phyloP scores from a whole-genome alignment of 2,329 filamentous ascomycete genomes.

The Pseudocercospora musae region DNA sequence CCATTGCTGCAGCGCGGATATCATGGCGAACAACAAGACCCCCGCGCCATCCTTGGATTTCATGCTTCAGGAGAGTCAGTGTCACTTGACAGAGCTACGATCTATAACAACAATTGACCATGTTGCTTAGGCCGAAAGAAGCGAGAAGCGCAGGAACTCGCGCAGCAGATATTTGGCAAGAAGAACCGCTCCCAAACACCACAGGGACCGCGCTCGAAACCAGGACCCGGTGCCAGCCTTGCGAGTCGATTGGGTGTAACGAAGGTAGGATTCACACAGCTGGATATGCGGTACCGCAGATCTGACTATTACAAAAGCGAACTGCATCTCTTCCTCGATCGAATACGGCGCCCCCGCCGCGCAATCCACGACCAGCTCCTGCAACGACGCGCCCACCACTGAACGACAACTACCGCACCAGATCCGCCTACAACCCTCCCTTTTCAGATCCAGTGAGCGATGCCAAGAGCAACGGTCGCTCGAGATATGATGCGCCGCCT shows the following conservation, averaged over 20 bases:
- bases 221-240: slow-evolving; percentile 52
- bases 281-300: neutral
- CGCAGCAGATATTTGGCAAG: slow-evolving; percentile 67
- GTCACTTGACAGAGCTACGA: neutral
- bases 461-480: slow-evolving; percentile 28
- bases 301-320: slow-evolving; percentile 16
- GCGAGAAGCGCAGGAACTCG: slow-evolving; percentile 46
- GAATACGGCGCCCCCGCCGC: slow-evolving; percentile 20
- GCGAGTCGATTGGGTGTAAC: slow-evolving; percentile 70
- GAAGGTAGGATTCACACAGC: slow-evolving; percentile 53
- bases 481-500: slow-evolving; percentile 31
- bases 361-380: slow-evolving; percentile 20
- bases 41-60: slow-evolving; percentile 18
- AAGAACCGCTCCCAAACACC: slow-evolving; percentile 56
- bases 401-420: slow-evolving; percentile 38
- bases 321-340: slow-evolving; percentile 30
- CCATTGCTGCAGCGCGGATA: neutral
- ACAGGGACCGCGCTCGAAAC: slow-evolving; percentile 43
- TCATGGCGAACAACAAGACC: slow-evolving; percentile 17
- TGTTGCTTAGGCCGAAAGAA: slow-evolving; percentile 20
- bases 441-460: slow-evolving; percentile 33
- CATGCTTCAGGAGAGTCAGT: slow-evolving; percentile 24
- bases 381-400: slow-evolving; percentile 16
- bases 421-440: slow-evolving; percentile 39
- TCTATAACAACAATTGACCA: neutral